These are phyloP conservation scores for Glycine soja DNA, from an alignment of 306 rosid genomes.

Conservation along the genomic window DNA sequence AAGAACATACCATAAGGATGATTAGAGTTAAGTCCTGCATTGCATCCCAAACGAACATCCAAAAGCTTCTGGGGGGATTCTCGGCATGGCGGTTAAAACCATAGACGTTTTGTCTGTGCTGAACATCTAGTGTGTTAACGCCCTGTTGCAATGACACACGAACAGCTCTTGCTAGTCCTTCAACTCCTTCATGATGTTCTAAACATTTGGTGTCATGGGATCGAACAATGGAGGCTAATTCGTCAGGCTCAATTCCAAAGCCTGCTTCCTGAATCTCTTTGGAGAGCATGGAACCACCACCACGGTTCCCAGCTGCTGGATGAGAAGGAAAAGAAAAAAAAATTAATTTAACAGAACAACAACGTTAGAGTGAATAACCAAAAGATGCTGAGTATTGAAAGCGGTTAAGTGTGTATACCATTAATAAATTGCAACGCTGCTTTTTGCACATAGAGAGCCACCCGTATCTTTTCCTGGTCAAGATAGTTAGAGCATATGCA, in stretches of 20 bases:
- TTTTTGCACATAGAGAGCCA: constrained; percentile 75
- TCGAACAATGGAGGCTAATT: constrained; percentile 66
- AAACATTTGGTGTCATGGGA: constrained; percentile 65
- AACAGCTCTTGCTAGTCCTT: constrained; percentile 66
- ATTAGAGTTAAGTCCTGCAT: constrained; percentile 81
- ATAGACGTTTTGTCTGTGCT: constrained; percentile 60
- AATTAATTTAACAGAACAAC: neutral
- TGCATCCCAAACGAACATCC: constrained; percentile 96
- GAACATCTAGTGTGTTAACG: constrained; percentile 52
- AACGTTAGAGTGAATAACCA: neutral
- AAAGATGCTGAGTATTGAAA: neutral
- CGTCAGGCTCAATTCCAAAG: constrained; percentile 68
- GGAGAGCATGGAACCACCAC: constrained; percentile 50
- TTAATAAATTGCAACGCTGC: constrained; percentile 83
- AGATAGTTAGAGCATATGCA: constrained; percentile 44
- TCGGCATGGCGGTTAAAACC: constrained; percentile 65
- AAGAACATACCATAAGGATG: constrained; percentile 75
- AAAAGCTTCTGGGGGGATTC: constrained; percentile 77
- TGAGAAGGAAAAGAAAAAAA: neutral
- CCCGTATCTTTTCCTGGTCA: constrained; percentile 77
- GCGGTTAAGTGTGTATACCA: constrained; percentile 53
- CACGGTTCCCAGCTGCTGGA: constrained; percentile 64
- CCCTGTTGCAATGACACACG: constrained; percentile 64
- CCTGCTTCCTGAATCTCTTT: constrained; percentile 69
- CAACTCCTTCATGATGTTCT: constrained; percentile 59